Conservation (phyloP, 78 protist genomes). For the Planoprotostelium fungivorum region DNA sequence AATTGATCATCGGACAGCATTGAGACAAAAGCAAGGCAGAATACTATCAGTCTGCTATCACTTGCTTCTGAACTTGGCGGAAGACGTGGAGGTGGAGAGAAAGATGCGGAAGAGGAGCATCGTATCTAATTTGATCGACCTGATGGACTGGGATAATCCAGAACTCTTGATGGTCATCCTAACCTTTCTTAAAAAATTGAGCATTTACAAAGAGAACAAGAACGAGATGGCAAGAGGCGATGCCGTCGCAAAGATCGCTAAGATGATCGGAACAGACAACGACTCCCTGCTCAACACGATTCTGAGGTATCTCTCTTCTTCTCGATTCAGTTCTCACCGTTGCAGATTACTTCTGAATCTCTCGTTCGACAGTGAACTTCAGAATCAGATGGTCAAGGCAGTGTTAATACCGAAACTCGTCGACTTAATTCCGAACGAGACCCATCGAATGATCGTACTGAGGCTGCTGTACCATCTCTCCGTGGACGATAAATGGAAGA, state of each 20-base stretch:
- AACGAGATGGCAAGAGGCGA: background rate
- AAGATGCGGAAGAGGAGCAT: conserved; percentile 8
- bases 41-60: conserved; percentile 14
- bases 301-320: conserved; percentile 2
- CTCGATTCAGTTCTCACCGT: background rate
- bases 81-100: conserved; percentile 16
- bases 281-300: background rate
- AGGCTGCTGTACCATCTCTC: conserved; percentile 17
- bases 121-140: background rate
- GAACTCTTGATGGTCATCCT: conserved; percentile 9
- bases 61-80: conserved; percentile 33
- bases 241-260: background rate
- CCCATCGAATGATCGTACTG: background rate
- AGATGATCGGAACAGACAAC: background rate
- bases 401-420: background rate
- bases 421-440: background rate
- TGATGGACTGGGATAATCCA: background rate
- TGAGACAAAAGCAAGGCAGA: background rate
- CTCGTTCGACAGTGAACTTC: conserved; percentile 7
- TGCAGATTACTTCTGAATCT: conserved; percentile 11
- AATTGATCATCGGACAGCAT: background rate
- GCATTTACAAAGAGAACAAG: conserved; percentile 18
- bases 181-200: conserved; percentile 10
- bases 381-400: background rate
- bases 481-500: background rate